A percentile compares a stretch with the other conserved stretches of the same genome.
phyloP scores from a whole-genome alignment of 2,329 filamentous ascomycete genomes.

The Alternaria gaisen region DNA sequence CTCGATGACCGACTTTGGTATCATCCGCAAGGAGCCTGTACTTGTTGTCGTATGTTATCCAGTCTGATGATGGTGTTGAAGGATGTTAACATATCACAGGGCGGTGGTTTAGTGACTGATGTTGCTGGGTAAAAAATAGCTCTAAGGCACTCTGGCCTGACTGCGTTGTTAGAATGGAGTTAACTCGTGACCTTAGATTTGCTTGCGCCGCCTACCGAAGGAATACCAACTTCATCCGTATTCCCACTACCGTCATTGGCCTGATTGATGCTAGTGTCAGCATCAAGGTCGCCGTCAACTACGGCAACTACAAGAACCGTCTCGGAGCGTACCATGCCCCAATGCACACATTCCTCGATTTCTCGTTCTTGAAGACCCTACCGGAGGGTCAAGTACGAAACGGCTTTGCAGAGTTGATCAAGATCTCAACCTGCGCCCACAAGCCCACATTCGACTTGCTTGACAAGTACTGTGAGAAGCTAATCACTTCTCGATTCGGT shows the following conservation, averaged over 20 bases:
- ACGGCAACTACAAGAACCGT: conserved; percentile 78
- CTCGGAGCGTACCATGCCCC: conserved; percentile 78
- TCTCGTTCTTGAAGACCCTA: conserved; percentile 73
- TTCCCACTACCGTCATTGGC: conserved; percentile 78
- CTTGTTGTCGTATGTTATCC: conserved; percentile 43
- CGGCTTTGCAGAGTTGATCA: conserved; percentile 78
- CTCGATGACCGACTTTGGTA: conserved; percentile 77
- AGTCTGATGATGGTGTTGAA: neutral
- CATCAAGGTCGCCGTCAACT: conserved; percentile 82
- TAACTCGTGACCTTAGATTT: conserved; percentile 41
- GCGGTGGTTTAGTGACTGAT: conserved; percentile 54
- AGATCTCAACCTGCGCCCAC: conserved; percentile 77
- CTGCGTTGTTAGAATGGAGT: conserved; percentile 24
- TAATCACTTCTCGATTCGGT: conserved; percentile 72
- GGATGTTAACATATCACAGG: conserved; percentile 23
- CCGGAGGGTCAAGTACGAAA: conserved; percentile 75
- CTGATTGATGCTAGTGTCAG: conserved; percentile 78
- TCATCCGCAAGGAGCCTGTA: conserved; percentile 66
- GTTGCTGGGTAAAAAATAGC: conserved; percentile 71
- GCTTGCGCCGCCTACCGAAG: conserved; percentile 76
- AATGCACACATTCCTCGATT: conserved; percentile 76
- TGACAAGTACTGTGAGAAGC: conserved; percentile 73
- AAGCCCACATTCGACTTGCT: conserved; percentile 71
- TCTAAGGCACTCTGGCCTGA: conserved; percentile 61
- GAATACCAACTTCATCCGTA: conserved; percentile 77